phyloP scores from a whole-genome alignment of 257 asterid species.

The Solanum tarijense region DNA sequence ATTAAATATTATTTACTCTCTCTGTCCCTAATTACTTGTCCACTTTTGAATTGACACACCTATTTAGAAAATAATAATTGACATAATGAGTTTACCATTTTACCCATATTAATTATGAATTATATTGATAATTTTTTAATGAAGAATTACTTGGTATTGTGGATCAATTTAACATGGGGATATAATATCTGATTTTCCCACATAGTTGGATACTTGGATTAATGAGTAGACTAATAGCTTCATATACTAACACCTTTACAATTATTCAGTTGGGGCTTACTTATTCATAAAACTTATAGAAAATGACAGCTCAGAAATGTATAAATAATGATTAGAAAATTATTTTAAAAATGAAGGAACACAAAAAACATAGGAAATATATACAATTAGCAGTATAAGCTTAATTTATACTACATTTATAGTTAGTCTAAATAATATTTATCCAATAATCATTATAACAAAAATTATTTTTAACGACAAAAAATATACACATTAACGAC shows the following conservation, averaged over 20 bases:
- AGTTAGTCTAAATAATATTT: not conserved
- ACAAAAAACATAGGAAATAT: not conserved
- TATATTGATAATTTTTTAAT: too few species aligned
- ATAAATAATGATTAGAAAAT: not conserved
- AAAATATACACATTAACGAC: too few species aligned
- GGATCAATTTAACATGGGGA: not conserved
- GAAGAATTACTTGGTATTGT: too few species aligned
- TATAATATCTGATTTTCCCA: not conserved
- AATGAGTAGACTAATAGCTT: not conserved
- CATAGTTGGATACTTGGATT: not conserved
- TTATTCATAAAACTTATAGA: not conserved
- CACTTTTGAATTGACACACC: too few species aligned
- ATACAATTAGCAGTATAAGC: not conserved
- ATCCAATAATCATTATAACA: not conserved
- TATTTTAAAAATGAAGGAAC: not conserved
- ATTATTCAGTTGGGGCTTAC: not conserved
- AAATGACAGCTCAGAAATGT: not conserved
- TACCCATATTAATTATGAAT: too few species aligned
- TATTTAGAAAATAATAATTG: too few species aligned
- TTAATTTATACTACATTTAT: not conserved
- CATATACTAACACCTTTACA: not conserved
- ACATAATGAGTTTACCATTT: too few species aligned
- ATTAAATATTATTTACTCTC: too few species aligned
- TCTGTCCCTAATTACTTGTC: too few species aligned
- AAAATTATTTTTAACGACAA: too few species aligned